Evolutionary conservation across 2,329 filamentous ascomycete species (phyloP).

Genomic region (Phyllosticta paracitricarpa): DNA sequence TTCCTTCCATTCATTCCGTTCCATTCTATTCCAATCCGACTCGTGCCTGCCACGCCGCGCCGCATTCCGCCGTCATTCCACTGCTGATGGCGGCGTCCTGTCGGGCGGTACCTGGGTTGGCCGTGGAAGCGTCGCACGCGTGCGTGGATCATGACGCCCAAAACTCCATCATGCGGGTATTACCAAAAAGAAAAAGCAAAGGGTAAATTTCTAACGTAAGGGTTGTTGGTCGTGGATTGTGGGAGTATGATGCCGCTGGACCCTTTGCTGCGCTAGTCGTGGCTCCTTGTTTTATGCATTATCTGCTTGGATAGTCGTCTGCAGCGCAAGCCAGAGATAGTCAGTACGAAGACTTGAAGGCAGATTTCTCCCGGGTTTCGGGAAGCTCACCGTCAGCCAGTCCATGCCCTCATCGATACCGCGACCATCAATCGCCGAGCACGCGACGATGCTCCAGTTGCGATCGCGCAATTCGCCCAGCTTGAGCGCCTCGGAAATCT

Average conservation of each 20-base stretch:
- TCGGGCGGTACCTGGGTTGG: not conserved
- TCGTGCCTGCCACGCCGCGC: too few species aligned
- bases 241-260: not conserved
- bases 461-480: conserved; percentile 86
- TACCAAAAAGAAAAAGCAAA: not conserved
- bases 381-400: conserved; percentile 75
- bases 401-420: conserved; percentile 98
- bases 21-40: not conserved
- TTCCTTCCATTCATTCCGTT: not conserved
- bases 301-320: conserved; percentile 10
- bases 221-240: not conserved
- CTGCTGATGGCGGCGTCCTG: not conserved
- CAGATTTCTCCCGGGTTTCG: too few species aligned
- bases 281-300: conserved; percentile 1
- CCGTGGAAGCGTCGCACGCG: not conserved
- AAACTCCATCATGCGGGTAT: not conserved
- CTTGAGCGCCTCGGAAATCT: conserved; percentile 88
- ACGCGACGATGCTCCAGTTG: conserved; percentile 99
- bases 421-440: conserved; percentile 88
- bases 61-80: not conserved
- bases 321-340: not conserved
- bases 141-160: not conserved
- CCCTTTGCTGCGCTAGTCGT: not conserved
- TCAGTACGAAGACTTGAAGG: not conserved
- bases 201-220: not conserved